Conservation (phyloP, 805 yeast species). For the Metschnikowia peoriensis region DNA sequence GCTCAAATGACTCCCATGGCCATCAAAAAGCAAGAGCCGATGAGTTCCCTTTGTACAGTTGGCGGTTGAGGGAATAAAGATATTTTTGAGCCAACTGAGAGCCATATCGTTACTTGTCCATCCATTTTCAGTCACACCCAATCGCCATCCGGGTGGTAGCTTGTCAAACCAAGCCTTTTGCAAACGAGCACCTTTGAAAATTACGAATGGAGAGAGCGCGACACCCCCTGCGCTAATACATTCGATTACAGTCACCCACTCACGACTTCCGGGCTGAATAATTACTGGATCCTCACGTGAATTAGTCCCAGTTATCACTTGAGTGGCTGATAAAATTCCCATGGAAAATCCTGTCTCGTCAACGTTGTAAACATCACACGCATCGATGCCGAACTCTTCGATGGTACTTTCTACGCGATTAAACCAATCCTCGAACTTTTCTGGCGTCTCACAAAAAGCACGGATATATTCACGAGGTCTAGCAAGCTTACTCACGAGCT, state of each 20-base stretch:
- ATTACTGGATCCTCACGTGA: neutral
- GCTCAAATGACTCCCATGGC: slow-evolving; percentile 1
- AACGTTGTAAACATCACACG: neutral
- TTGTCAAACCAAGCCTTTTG: neutral
- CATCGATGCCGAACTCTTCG: neutral
- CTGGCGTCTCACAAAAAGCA: neutral
- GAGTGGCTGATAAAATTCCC: neutral
- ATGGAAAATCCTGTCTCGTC: neutral
- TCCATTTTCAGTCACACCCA: neutral
- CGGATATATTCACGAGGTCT: neutral
- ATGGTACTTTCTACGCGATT: neutral
- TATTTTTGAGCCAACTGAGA: neutral
- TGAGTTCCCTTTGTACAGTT: neutral
- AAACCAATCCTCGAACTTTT: neutral
- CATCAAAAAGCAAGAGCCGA: slow-evolving; percentile 1
- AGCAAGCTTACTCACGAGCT: neutral
- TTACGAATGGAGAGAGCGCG: neutral
- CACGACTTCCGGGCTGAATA: neutral
- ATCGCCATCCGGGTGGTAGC: neutral
- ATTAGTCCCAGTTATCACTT: neutral
- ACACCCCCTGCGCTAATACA: neutral
- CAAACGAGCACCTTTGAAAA: neutral
- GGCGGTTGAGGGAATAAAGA: neutral
- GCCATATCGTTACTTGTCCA: neutral
- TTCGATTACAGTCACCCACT: neutral